A percentile compares a stretch with the other conserved stretches of the same genome.
Evolutionary conservation across 352 stramenopile species (phyloP).

Genomic region (Phytopythium sindhum): DNA sequence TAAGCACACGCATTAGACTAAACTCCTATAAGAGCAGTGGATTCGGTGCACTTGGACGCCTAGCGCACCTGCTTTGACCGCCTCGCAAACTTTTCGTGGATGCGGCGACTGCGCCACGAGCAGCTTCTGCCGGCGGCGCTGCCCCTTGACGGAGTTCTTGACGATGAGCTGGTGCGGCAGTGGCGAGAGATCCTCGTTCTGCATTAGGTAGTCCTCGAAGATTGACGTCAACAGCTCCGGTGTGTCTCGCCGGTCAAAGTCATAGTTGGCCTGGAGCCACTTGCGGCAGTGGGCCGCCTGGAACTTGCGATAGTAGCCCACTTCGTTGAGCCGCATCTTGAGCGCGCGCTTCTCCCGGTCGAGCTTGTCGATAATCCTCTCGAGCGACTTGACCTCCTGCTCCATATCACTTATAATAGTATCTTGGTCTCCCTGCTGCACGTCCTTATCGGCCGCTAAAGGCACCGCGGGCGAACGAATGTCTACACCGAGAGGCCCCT

Average conservation of each 20-base stretch:
- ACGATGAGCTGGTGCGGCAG: slow-evolving; percentile 49
- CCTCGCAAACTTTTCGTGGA: background rate
- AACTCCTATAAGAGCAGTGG: background rate
- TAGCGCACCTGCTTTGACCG: background rate
- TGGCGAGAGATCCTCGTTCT: slow-evolving; percentile 39
- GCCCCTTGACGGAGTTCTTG: slow-evolving; percentile 42
- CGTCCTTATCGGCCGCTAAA: background rate
- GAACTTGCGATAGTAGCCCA: slow-evolving; percentile 38
- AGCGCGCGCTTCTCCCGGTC: slow-evolving; percentile 48
- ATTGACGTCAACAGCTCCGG: slow-evolving; percentile 40
- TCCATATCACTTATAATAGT: slow-evolving; percentile 16
- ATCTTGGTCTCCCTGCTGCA: background rate
- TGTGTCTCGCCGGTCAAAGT: slow-evolving; percentile 55
- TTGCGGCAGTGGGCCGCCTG: slow-evolving; percentile 40
- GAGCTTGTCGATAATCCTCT: slow-evolving; percentile 34
- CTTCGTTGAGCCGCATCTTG: slow-evolving; percentile 38
- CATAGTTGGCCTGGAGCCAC: slow-evolving; percentile 48
- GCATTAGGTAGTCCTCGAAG: slow-evolving; percentile 51
- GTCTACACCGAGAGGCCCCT: background rate
- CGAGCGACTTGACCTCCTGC: slow-evolving; percentile 40
- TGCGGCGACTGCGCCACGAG: background rate
- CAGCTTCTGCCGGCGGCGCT: slow-evolving; percentile 27
- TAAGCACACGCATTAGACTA: too few relatives aligned
- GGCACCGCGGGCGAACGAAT: background rate
- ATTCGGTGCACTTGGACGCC: background rate